Evolutionary conservation across 2,329 filamentous ascomycete genomes (phyloP).

Genomic region (Penicillium sp.): DNA sequence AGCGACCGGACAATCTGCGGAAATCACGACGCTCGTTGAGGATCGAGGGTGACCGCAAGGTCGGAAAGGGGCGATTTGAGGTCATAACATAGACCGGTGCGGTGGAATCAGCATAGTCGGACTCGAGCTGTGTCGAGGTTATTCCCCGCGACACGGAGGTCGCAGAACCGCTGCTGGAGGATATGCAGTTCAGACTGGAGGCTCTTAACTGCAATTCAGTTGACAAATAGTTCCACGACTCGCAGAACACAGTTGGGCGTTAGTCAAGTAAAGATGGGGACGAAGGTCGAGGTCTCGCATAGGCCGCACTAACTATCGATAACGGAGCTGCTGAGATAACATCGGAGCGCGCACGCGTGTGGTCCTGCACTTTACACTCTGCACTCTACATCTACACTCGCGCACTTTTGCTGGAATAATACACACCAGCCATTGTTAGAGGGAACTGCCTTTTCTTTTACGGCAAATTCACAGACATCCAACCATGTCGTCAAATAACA

Average conservation of each 20-base stretch:
- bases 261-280: slow-evolving; percentile 5
- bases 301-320: slow-evolving; percentile 25
- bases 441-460: background rate
- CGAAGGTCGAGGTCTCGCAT: slow-evolving; percentile 13
- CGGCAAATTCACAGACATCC: background rate
- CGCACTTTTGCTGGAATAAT: background rate
- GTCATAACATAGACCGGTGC: slow-evolving; percentile 40
- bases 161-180: background rate
- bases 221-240: background rate
- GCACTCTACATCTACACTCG: slow-evolving; percentile 11
- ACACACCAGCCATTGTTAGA: background rate
- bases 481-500: slow-evolving; percentile 84
- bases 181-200: background rate
- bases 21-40: slow-evolving; percentile 32
- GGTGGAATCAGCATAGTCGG: slow-evolving; percentile 29
- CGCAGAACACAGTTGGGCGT: background rate
- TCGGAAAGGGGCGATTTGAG: slow-evolving; percentile 34
- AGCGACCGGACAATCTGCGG: slow-evolving; percentile 51
- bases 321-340: slow-evolving; percentile 27
- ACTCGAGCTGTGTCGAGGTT: slow-evolving; percentile 14
- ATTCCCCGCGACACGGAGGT: slow-evolving; percentile 10
- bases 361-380: slow-evolving; percentile 9
- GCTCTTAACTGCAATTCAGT: background rate
- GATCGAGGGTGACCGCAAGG: slow-evolving; percentile 30
- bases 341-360: slow-evolving; percentile 16